A percentile compares a stretch with the other conserved stretches of the same genome.
Evolutionary conservation across 352 stramenopile species (phyloP).

Genomic region (Thraustochytrium striatum): DNA sequence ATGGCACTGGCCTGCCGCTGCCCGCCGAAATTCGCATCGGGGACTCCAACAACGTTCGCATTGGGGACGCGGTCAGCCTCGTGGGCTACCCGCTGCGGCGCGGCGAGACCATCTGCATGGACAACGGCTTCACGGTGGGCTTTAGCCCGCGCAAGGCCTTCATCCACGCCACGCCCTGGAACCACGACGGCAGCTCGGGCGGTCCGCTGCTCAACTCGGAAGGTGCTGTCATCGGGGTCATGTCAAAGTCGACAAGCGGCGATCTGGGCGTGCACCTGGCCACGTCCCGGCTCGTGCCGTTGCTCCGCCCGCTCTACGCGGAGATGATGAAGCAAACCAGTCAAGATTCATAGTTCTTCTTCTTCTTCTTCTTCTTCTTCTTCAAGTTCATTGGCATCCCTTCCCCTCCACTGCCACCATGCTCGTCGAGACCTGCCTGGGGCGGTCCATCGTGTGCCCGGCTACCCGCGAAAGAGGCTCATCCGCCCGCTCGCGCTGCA

Average conservation of each 20-base stretch:
- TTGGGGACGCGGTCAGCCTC: slow-evolving; percentile 9
- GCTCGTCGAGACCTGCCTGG: too few relatives aligned
- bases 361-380: too few relatives aligned
- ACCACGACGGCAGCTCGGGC: slow-evolving; percentile 20
- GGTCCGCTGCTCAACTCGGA: slow-evolving; percentile 15
- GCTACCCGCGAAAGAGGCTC: slow-evolving; percentile 5
- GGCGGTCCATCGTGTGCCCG: too few relatives aligned
- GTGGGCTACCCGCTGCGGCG: slow-evolving; percentile 24
- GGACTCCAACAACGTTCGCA: slow-evolving; percentile 3
- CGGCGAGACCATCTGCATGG: slow-evolving; percentile 45
- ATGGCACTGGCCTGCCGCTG: slow-evolving; percentile 1
- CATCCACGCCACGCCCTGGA: slow-evolving; percentile 26
- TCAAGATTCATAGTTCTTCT: too few relatives aligned
- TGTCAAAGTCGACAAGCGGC: neutral
- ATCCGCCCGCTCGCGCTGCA: slow-evolving; percentile 20
- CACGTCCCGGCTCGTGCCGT: slow-evolving; percentile 8
- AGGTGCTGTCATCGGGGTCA: slow-evolving; percentile 8
- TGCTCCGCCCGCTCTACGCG: slow-evolving; percentile 14
- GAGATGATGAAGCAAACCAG: neutral
- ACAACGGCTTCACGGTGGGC: neutral
- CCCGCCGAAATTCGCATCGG: neutral
- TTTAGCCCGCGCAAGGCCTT: neutral
- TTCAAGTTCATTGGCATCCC: too few relatives aligned
- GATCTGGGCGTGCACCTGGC: slow-evolving; percentile 24
- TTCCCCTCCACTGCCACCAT: too few relatives aligned